Conservation (phyloP, 768 basidiomycete species). For the Rickenella mellea region DNA sequence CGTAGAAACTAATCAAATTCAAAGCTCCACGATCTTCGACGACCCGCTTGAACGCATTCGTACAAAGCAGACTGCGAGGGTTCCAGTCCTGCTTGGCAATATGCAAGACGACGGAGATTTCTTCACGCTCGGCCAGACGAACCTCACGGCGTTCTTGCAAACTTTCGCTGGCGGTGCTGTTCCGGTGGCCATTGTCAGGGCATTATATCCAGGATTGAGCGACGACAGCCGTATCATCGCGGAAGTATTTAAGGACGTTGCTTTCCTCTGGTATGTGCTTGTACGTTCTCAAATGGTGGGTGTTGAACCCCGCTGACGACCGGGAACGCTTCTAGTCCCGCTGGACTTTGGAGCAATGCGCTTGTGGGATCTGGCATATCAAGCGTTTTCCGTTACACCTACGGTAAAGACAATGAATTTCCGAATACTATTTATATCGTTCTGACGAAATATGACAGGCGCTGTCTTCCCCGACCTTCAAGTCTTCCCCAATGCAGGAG, state of each 20-base stretch:
- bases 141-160: constrained; percentile 9
- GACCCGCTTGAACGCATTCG: constrained; percentile 12
- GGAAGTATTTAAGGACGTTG: constrained; percentile 8
- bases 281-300: too few relatives aligned
- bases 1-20: too few relatives aligned
- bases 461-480: constrained; percentile 14
- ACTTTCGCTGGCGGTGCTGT: constrained; percentile 2
- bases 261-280: constrained; percentile 9
- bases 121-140: constrained; percentile 9
- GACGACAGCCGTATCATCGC: constrained; percentile 9
- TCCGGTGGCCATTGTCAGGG: constrained; percentile 5
- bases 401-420: too few relatives aligned
- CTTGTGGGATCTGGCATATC: constrained; percentile 8
- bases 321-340: constrained; percentile 4
- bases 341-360: constrained; percentile 8
- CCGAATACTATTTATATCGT: too few relatives aligned
- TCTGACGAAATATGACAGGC: too few relatives aligned
- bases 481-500: constrained; percentile 13
- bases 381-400: constrained; percentile 13
- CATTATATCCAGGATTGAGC: constrained; percentile 15
- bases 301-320: too few relatives aligned
- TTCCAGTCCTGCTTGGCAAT: constrained; percentile 13
- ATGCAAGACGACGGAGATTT: constrained; percentile 12
- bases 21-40: constrained; percentile 4
- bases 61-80: constrained; percentile 7